Evolutionary conservation across 306 rosid species (phyloP), one percentile per base, ranked within the genome.

Genomic region (Senna tora): DNA sequence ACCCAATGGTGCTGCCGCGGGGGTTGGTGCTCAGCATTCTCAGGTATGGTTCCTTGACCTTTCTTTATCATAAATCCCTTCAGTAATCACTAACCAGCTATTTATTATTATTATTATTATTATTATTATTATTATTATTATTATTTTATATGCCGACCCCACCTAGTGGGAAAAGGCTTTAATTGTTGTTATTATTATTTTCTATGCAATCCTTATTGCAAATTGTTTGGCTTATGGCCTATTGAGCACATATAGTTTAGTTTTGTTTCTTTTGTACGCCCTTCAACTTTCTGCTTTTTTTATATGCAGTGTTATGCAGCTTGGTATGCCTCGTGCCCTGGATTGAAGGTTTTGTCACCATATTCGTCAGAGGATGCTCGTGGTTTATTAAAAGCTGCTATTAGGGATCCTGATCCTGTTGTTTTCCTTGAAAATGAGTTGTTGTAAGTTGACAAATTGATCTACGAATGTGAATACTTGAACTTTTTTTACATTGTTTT

Each of bases 11-110:
- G 99, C 99, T 69, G 99, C 99, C 73, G 90, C 99, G 69, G 99
- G 99, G 53, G 99, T 95, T 80, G 99, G 97, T 80, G 99, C 99
- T 45, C 99, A 95, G 83, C 99, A 95, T 82, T 95, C 99, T 85
- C 99, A 91, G 9, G 97, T 94, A 89, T 49, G 85, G 71, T 65
- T 80, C 67, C 50, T 63, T 30, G 8, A 7, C 53, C 69, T 75
- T 71, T 81, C 21, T 58, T 59, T 33, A 60, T 69, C 34, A 32
- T 25, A 54, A 30, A 63, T 16, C 34, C 47, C 51, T 55, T 17
- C 4, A 16, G 46, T 14, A 30, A 38, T 17, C 4, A 16, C 39
- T 14, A 30, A 38, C 61, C 65, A 11, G 62, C 7, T n/a, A n/a
- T n/a, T n/a, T n/a, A n/a, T n/a, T n/a, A n/a, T n/a, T n/a, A n/a